Conservation (phyloP, 2,329 filamentous ascomycete genomes). For the Calonectria crousiana region DNA sequence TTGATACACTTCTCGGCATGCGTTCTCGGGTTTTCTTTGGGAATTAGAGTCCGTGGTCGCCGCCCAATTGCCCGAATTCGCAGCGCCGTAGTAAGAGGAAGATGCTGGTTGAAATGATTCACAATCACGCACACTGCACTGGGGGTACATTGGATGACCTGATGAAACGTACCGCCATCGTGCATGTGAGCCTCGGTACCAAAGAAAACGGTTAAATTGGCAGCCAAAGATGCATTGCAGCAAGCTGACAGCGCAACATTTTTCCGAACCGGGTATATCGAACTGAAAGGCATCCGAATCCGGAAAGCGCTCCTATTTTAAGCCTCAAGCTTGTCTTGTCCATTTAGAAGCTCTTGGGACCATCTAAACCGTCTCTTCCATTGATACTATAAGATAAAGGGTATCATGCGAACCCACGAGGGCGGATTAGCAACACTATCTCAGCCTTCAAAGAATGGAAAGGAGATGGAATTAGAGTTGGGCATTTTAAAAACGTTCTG, state of each 20-base stretch:
- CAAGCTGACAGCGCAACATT: neutral
- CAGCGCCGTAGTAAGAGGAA: neutral
- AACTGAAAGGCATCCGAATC: neutral
- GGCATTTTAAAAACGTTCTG: no score
- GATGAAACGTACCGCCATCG: neutral
- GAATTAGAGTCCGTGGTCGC: neutral
- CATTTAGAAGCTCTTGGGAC: neutral
- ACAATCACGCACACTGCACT: neutral
- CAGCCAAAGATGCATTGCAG: neutral
- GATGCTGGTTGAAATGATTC: neutral
- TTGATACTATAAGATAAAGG: neutral
- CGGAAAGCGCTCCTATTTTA: neutral
- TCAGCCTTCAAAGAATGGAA: neutral
- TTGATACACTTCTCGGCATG: neutral
- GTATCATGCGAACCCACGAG: neutral
- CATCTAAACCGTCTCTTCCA: neutral
- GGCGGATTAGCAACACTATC: neutral
- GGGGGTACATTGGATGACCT: neutral
- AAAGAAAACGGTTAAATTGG: neutral
- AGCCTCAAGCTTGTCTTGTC: neutral
- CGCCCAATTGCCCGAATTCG: neutral
- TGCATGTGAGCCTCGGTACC: neutral
- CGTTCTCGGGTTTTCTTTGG: neutral
- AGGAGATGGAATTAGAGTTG: neutral
- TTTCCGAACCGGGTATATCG: neutral